Evolutionary conservation across 2,329 filamentous ascomycete genomes (phyloP).

Genomic region (Cladophialophora exuberans): DNA sequence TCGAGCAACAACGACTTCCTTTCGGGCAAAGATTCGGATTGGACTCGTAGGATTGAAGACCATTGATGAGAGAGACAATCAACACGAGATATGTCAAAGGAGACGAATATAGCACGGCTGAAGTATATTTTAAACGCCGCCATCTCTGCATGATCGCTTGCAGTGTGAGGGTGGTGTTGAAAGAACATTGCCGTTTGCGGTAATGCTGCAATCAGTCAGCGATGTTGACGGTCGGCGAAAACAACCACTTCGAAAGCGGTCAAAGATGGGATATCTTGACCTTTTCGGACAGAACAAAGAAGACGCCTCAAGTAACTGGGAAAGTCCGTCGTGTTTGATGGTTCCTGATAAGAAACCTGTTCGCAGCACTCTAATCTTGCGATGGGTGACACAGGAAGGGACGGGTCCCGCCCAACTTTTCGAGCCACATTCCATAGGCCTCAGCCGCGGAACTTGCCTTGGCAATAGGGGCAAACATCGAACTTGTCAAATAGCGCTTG

Average conservation of each 20-base stretch:
- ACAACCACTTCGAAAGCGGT: not conserved
- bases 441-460: constrained; percentile 33
- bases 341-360: constrained; percentile 9
- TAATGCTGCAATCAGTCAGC: constrained; percentile 15
- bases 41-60: constrained; percentile 27
- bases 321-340: not conserved
- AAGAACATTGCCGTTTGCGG: constrained; percentile 32
- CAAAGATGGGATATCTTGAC: constrained; percentile 15
- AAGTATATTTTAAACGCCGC: constrained; percentile 21
- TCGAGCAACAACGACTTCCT: constrained; percentile 14
- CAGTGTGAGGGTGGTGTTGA: constrained; percentile 17
- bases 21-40: constrained; percentile 20
- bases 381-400: constrained; percentile 27
- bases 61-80: constrained; percentile 8
- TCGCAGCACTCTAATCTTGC: constrained; percentile 18
- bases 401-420: constrained; percentile 3
- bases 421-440: constrained; percentile 32
- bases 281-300: constrained; percentile 24
- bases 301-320: not conserved
- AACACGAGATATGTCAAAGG: constrained; percentile 3
- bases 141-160: constrained; percentile 23
- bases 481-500: constrained; percentile 31
- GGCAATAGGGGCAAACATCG: constrained; percentile 35
- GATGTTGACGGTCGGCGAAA: constrained; percentile 7
- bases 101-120: not conserved